These are phyloP conservation scores for Panicum miliaceum DNA, from an alignment of 176 grass and related monocot genomes.

Conservation along the genomic window DNA sequence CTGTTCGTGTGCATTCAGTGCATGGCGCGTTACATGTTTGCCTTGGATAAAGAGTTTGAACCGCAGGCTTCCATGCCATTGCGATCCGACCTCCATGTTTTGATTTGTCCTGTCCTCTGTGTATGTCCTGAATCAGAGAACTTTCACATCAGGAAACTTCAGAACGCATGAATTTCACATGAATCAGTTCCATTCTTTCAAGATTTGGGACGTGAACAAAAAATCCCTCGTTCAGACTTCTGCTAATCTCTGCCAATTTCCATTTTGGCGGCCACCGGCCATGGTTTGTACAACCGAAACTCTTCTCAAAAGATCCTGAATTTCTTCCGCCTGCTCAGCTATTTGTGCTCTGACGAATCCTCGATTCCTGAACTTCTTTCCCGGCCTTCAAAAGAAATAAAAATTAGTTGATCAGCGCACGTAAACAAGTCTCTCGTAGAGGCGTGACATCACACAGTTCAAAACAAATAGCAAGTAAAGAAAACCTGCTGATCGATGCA, in stretches of 20 bases:
- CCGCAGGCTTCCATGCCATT: not conserved
- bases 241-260: not conserved
- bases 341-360: not conserved
- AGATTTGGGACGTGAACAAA: not conserved
- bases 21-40: not conserved
- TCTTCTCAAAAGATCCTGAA: no score
- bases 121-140: not conserved
- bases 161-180: not conserved
- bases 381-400: not conserved
- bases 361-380: not conserved
- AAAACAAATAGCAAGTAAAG: not conserved
- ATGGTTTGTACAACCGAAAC: no score
- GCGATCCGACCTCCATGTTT: not conserved
- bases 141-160: not conserved
- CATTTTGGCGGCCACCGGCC: not conserved
- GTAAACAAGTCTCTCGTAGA: not conserved
- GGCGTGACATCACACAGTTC: not conserved
- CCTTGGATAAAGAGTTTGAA: not conserved
- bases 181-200: not conserved
- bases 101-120: not conserved
- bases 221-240: not conserved
- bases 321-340: no score
- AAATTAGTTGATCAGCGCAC: not conserved
- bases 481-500: conserved; percentile 4
- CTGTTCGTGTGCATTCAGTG: not conserved